These are phyloP conservation scores for Eustoma russellianum DNA, from an alignment of 257 asterid genomes.

Conservation along the genomic window DNA sequence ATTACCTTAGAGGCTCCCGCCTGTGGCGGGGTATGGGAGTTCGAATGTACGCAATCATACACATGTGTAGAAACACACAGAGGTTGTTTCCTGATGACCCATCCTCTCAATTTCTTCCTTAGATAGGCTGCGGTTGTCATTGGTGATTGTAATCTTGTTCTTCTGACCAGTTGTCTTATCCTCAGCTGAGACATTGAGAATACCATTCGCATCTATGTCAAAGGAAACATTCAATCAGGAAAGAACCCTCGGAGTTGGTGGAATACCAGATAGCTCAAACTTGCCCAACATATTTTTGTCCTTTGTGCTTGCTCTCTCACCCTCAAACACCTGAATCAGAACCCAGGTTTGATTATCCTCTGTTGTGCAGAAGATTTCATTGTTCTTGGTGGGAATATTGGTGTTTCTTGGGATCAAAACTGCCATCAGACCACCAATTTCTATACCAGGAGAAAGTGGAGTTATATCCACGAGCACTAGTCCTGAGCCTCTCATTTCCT, in stretches of 20 bases:
- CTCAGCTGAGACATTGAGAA: conserved; percentile 59
- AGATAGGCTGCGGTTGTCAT: conserved; percentile 55
- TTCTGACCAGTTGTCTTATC: conserved; percentile 66
- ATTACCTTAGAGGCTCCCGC: too few species aligned
- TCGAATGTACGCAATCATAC: too few species aligned
- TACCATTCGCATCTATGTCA: conserved; percentile 63
- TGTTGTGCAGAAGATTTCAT: conserved; percentile 49
- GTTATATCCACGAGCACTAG: conserved; percentile 47
- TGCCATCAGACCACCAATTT: conserved; percentile 62
- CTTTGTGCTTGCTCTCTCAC: conserved; percentile 50
- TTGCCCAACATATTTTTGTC: conserved; percentile 56
- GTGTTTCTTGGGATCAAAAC: conserved; percentile 47
- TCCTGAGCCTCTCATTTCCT: conserved; percentile 65
- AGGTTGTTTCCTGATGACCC: too few species aligned
- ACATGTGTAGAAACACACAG: too few species aligned
- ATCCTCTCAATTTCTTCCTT: conserved; percentile 61
- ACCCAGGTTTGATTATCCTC: conserved; percentile 58
- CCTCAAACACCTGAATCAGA: conserved; percentile 51
- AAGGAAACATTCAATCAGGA: conserved; percentile 48
- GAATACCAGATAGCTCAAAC: conserved; percentile 51
- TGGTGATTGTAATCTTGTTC: conserved; percentile 68
- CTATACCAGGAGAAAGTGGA: conserved; percentile 53
- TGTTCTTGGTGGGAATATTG: conserved; percentile 51
- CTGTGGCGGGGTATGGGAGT: too few species aligned
- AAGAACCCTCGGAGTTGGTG: conserved; percentile 58